These are phyloP conservation scores for Pseudopithomyces chartarum DNA, from an alignment of 2,329 filamentous ascomycete species.

Conservation along the genomic window DNA sequence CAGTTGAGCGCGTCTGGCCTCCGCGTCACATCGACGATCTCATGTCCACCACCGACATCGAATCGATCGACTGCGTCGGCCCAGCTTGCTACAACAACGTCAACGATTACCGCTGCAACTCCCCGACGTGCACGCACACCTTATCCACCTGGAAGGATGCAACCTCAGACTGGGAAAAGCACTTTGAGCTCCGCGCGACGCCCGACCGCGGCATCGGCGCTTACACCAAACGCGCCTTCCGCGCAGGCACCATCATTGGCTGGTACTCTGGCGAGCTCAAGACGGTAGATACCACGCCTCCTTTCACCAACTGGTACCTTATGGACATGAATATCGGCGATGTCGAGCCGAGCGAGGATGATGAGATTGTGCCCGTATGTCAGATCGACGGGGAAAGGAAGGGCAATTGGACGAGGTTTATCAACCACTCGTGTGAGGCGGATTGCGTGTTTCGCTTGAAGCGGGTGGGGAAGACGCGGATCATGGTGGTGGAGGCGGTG, in stretches of 20 bases:
- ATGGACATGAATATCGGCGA: constrained; percentile 22
- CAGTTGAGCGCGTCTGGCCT: constrained; percentile 13
- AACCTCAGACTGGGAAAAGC: constrained; percentile 14
- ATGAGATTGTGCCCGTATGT: not conserved
- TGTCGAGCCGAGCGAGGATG: not conserved
- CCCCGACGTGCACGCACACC: constrained; percentile 15
- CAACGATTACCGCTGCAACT: constrained; percentile 2
- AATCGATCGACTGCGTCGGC: constrained; percentile 18
- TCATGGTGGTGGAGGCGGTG: constrained; percentile 18
- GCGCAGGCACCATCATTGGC: constrained; percentile 13
- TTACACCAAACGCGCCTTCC: constrained; percentile 14
- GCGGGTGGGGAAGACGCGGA: constrained; percentile 13
- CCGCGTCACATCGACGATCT: constrained; percentile 11
- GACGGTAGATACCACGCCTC: not conserved
- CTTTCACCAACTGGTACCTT: constrained; percentile 12
- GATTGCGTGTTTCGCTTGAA: constrained; percentile 13
- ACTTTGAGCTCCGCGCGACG: constrained; percentile 21
- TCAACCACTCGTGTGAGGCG: constrained; percentile 20
- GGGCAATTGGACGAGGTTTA: constrained; percentile 26
- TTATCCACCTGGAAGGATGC: constrained; percentile 11
- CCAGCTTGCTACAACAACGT: constrained; percentile 12
- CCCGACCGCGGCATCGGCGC: constrained; percentile 16
- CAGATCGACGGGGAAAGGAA: constrained; percentile 13
- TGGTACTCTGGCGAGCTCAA: constrained; percentile 22
- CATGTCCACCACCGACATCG: constrained; percentile 1